Base-by-base conservation (phyloP, 2,329 filamentous ascomycete species). In the Davidsoniella virescens region DNA sequence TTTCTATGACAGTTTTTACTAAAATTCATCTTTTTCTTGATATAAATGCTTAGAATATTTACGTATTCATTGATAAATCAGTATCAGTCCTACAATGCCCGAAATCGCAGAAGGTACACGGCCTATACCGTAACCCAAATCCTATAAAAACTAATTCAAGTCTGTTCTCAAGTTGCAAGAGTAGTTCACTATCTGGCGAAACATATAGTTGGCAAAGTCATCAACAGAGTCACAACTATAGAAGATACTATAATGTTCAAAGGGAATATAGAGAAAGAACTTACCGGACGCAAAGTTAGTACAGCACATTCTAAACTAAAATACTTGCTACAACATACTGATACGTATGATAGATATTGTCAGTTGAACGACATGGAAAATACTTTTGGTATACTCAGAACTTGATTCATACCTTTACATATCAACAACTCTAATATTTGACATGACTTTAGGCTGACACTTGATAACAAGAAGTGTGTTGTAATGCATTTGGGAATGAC, bases 171-270 rank as follows among this genome's bases (percentile, higher is more conserved):
- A 80, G 83, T 95, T 56, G 84, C 87, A 17, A 84, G 88, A 41
- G 77, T 90, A 56, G 86, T 93, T 46, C 84, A 94, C 62, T 93
- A 82, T 62, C 76, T 98, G 38, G 80, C 78, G 54, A 80, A 83
- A 56, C 77, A 87, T 63, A 73, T 94, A n/a, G 82, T 93, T 25
- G 87, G 86, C 51, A 92, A 86, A 67, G 84, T 73, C 8, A 80
- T 98, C 54, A 67, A 72, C 44, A 75, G 73, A 39, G 82, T 85
- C 50, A 69, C 74, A 20, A 82, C 85, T 10, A 73, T 81, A 55
- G 81, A 94, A 59, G 90, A 98, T 66, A 69, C 70, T 57, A 90
- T 84, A 60, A 75, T 98, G 5, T 98, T 88, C 64, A 87, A 88
- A 57, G 95, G 20, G 20, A 4, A 20, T 3, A 96, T 65, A 87